Evolutionary conservation across 2,329 filamentous ascomycete genomes (phyloP).

Genomic region (Tolypocladium ovalisporum): DNA sequence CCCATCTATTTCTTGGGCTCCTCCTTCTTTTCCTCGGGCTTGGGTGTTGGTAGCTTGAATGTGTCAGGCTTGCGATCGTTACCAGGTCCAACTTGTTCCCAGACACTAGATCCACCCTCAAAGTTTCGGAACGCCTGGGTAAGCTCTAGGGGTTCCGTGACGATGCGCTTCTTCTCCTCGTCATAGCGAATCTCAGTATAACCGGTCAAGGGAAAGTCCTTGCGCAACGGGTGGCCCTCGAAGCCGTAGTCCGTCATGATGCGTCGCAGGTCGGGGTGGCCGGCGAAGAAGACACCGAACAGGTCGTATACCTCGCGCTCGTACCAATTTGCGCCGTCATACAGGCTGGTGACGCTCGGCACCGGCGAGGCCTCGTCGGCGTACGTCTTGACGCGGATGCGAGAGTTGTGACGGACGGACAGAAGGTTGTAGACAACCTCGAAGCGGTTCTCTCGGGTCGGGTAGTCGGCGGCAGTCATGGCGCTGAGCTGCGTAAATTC

Average conservation of each 20-base stretch:
- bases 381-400: slow-evolving; percentile 97
- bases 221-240: slow-evolving; percentile 91
- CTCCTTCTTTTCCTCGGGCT: slow-evolving; percentile 86
- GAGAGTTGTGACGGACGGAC: slow-evolving; percentile 89
- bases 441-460: slow-evolving; percentile 89
- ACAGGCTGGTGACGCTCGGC: slow-evolving; percentile 75
- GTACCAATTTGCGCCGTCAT: slow-evolving; percentile 97
- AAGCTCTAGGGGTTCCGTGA: slow-evolving; percentile 93
- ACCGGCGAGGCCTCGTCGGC: slow-evolving; percentile 92
- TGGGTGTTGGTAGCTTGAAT: slow-evolving; percentile 92
- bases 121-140: slow-evolving; percentile 99
- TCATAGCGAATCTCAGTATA: slow-evolving; percentile 98
- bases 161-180: slow-evolving; percentile 99
- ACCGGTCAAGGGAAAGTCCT: slow-evolving; percentile 95
- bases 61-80: slow-evolving; percentile 68
- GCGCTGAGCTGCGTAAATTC: slow-evolving; percentile 91
- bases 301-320: slow-evolving; percentile 97
- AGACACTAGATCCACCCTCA: slow-evolving; percentile 69
- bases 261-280: slow-evolving; percentile 86
- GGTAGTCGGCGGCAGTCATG: slow-evolving; percentile 92
- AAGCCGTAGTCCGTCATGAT: slow-evolving; percentile 99
- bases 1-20: slow-evolving; percentile 76
- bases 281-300: slow-evolving; percentile 93
- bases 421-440: slow-evolving; percentile 97
- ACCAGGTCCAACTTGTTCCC: slow-evolving; percentile 58